A percentile compares a stretch with the other conserved stretches of the same genome.
Conservation (phyloP, 139 green algal genomes). For the Auxenochlorella protothecoides region DNA sequence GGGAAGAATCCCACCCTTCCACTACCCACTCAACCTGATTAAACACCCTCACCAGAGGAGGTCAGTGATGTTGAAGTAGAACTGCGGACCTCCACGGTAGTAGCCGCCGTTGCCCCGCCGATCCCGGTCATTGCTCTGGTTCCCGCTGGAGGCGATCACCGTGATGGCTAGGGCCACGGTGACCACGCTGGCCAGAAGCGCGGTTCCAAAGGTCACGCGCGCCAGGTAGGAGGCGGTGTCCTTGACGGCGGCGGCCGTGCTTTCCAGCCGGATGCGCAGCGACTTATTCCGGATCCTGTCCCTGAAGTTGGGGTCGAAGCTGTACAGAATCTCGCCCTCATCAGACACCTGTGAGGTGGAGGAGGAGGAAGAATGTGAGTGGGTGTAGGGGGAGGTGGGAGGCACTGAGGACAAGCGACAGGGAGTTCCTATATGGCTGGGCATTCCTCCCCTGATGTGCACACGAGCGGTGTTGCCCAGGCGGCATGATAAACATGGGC, state of each 20-base stretch:
- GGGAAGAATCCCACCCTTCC: too few species aligned
- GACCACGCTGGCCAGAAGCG: conserved; percentile 58
- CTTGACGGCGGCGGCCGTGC: conserved; percentile 23
- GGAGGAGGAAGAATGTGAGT: too few species aligned
- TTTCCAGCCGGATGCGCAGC: conserved; percentile 49
- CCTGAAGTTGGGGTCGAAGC: conserved; percentile 55
- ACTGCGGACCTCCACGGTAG: not conserved
- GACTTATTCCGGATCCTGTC: conserved; percentile 42
- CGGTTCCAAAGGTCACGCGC: conserved; percentile 75
- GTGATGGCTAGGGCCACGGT: conserved; percentile 49
- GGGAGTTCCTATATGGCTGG: not conserved
- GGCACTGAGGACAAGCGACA: not conserved
- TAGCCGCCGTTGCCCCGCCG: not conserved
- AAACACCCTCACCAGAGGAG: conserved; percentile 11
- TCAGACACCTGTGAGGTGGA: conserved; percentile 43
- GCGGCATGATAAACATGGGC: too few species aligned
- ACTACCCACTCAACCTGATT: too few species aligned
- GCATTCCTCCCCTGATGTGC: not conserved
- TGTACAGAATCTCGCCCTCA: conserved; percentile 82
- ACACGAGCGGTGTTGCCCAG: not conserved
- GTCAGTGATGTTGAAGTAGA: conserved; percentile 24
- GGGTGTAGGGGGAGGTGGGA: too few species aligned
- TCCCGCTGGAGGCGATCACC: conserved; percentile 15
- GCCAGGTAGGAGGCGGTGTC: conserved; percentile 31
- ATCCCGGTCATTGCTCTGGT: not conserved